Percentiles rank a stretch among this genome's conserved stretches.
Evolutionary conservation across 129 eudicot species (phyloP).

Genomic region (Chrysanthemum makinoi): DNA sequence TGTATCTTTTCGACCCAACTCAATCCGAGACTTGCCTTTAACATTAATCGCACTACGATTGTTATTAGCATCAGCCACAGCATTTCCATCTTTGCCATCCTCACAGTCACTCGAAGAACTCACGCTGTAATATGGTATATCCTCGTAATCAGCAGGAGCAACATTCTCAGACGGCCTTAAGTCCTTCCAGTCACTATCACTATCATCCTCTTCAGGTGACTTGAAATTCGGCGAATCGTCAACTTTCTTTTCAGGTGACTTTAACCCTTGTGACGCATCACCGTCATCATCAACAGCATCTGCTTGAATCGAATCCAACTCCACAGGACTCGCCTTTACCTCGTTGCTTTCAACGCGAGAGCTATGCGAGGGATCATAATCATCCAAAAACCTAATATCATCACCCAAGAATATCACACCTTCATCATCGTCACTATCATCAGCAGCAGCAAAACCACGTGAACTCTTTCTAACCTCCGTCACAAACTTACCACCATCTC

Average conservation of each 20-base stretch:
- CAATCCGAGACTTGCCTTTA: neutral
- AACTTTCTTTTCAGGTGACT: conserved; percentile 19
- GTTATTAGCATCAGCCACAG: conserved; percentile 6
- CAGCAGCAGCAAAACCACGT: conserved; percentile 1
- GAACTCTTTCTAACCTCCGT: neutral
- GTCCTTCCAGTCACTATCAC: conserved; percentile 10
- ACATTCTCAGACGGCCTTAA: conserved; percentile 14
- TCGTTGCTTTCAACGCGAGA: conserved; percentile 32
- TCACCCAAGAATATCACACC: conserved; percentile 24
- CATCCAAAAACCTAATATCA: conserved; percentile 27
- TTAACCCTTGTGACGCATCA: conserved; percentile 15
- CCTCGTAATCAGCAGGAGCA: conserved; percentile 11
- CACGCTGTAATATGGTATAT: conserved; percentile 20
- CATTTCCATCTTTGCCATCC: conserved; percentile 22
- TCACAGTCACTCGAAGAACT: conserved; percentile 34
- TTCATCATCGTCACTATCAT: conserved; percentile 30
- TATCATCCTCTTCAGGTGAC: conserved; percentile 20
- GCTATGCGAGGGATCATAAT: conserved; percentile 35
- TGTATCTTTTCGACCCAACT: neutral
- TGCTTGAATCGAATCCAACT: conserved; percentile 28
- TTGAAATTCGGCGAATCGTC: conserved; percentile 1
- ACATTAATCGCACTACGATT: neutral
- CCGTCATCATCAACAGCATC: conserved; percentile 18
- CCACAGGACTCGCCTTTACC: conserved; percentile 28
- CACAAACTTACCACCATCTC: conserved; percentile 1